phyloP scores from a whole-genome alignment of 2,329 filamentous ascomycete species.

The Cladobotryum protrusum region DNA sequence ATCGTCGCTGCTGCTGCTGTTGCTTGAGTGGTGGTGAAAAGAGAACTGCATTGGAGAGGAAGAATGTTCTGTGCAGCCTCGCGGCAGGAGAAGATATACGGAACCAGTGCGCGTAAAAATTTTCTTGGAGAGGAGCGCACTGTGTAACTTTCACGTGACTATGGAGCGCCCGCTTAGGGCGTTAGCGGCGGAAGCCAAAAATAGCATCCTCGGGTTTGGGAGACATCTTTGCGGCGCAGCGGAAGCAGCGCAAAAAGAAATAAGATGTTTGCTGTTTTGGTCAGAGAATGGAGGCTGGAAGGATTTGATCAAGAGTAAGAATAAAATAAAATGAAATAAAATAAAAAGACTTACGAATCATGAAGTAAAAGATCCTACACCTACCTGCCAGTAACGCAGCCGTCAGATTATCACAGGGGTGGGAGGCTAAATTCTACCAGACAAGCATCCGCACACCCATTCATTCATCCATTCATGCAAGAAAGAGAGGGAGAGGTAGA shows the following conservation, averaged over 20 bases:
- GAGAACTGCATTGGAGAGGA: neutral
- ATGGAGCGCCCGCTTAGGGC: neutral
- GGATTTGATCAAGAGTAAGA: too few relatives aligned
- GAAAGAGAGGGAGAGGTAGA: too few relatives aligned
- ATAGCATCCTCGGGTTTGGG: constrained; percentile 8
- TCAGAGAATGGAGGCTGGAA: too few relatives aligned
- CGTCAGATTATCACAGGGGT: too few relatives aligned
- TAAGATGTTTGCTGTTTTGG: neutral
- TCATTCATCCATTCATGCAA: too few relatives aligned
- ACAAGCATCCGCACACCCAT: too few relatives aligned
- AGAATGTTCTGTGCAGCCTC: constrained; percentile 9
- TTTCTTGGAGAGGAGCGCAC: constrained; percentile 20
- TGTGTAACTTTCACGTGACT: constrained; percentile 22
- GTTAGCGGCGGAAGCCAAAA: constrained; percentile 13
- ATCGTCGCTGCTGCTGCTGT: neutral
- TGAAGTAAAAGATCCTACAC: too few relatives aligned
- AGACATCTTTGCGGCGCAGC: too few relatives aligned
- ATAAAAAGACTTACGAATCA: too few relatives aligned
- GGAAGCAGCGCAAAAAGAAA: neutral
- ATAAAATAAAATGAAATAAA: too few relatives aligned
- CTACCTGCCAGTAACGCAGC: too few relatives aligned
- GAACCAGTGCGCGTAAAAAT: constrained; percentile 27
- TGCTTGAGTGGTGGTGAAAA: neutral
- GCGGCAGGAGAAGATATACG: constrained; percentile 25
- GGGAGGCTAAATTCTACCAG: too few relatives aligned